Conservation (phyloP, 2,329 filamentous ascomycete genomes). For the Aspergillus fischeri region DNA sequence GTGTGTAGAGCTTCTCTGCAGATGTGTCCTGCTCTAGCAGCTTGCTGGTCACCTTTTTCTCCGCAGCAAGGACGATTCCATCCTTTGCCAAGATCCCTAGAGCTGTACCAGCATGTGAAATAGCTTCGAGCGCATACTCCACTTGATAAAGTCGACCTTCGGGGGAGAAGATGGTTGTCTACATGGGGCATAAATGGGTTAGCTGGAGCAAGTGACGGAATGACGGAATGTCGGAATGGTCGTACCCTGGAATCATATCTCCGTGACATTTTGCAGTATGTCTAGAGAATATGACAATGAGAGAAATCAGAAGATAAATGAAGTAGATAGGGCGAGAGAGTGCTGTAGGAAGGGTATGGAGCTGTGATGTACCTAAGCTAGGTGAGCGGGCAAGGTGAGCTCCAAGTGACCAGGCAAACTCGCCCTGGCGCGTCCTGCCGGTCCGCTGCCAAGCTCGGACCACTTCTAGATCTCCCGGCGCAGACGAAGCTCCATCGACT, state of each 20-base stretch:
- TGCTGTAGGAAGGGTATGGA: constrained; percentile 4
- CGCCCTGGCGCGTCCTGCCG: constrained; percentile 34
- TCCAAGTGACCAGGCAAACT: constrained; percentile 37
- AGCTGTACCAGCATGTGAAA: constrained; percentile 95
- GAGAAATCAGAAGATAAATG: constrained; percentile 5
- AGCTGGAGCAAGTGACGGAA: constrained; percentile 28
- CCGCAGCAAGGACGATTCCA: constrained; percentile 95
- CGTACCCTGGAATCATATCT: constrained; percentile 95
- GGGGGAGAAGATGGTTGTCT: constrained; percentile 99
- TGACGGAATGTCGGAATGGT: constrained; percentile 21
- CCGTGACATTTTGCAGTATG: constrained; percentile 69
- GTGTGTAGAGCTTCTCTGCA: constrained; percentile 98
- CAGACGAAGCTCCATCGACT: constrained; percentile 6
- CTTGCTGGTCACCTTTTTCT: constrained; percentile 99
- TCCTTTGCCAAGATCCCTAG: constrained; percentile 96
- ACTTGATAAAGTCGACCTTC: constrained; percentile 98
- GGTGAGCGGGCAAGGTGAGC: constrained; percentile 27
- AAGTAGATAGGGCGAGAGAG: constrained; percentile 9
- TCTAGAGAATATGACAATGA: constrained; percentile 8
- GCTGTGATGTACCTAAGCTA: constrained; percentile 16
- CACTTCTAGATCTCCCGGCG: constrained; percentile 21
- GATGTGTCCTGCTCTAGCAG: constrained; percentile 98
- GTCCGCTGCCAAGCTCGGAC: constrained; percentile 37
- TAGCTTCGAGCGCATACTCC: constrained; percentile 98
- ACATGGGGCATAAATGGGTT: constrained; percentile 32